A percentile compares a stretch with the other conserved stretches of the same genome.
Evolutionary conservation across 2,329 filamentous ascomycete species (phyloP).

Genomic region (Orbilia blumenaviensis): DNA sequence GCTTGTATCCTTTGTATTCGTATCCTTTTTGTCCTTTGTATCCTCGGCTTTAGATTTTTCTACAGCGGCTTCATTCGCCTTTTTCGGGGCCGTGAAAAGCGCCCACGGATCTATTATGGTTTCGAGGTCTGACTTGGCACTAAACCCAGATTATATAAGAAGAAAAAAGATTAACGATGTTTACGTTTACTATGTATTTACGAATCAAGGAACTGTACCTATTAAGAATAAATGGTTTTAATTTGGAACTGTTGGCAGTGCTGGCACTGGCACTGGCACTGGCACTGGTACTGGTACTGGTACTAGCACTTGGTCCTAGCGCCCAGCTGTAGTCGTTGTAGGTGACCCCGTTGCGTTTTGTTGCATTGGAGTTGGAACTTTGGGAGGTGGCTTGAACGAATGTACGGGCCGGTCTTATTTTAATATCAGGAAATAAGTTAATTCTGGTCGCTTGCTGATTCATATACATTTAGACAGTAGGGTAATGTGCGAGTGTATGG

Average conservation of each 20-base stretch:
- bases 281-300: no score
- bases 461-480: background rate
- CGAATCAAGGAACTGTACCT: background rate
- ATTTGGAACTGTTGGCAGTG: background rate
- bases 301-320: no score
- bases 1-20: no score
- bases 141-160: background rate
- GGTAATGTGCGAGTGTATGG: background rate
- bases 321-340: conserved; percentile 14
- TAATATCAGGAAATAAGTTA: background rate
- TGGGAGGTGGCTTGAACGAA: conserved; percentile 20
- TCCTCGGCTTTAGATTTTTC: background rate
- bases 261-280: no score
- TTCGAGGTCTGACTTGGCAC: background rate
- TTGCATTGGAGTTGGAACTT: conserved; percentile 6
- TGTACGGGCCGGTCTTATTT: background rate
- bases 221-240: background rate
- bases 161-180: background rate
- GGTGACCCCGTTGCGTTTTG: background rate
- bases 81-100: background rate
- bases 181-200: background rate
- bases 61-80: background rate
- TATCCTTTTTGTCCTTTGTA: background rate
- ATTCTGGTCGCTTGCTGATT: background rate
- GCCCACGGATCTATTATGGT: background rate